Conservation (phyloP, 108 stramenopile species). For the Bacterosira constricta region DNA sequence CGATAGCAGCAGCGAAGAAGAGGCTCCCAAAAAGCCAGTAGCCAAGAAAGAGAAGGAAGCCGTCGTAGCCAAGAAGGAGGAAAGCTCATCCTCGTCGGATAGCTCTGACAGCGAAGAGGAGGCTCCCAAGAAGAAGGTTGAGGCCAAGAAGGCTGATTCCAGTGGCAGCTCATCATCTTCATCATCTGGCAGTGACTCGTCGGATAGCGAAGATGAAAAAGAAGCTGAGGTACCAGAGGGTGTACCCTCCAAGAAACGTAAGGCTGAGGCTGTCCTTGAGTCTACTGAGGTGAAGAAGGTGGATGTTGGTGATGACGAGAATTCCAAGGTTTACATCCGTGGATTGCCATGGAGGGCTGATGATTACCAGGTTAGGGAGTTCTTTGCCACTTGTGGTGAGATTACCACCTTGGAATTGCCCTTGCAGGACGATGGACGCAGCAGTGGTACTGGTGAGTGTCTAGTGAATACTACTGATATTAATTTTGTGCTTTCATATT, state of each 20-base stretch:
- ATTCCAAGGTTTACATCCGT: conserved; percentile 83
- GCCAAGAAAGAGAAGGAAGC: too few species aligned
- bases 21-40: too few species aligned
- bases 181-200: conserved; percentile 31
- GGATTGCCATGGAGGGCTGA: conserved; percentile 94
- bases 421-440: conserved; percentile 82
- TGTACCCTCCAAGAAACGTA: conserved; percentile 69
- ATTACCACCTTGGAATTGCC: conserved; percentile 83
- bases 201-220: conserved; percentile 51
- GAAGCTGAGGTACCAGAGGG: conserved; percentile 34
- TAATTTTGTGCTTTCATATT: neutral
- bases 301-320: conserved; percentile 28
- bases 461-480: neutral
- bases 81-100: too few species aligned
- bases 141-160: conserved; percentile 42
- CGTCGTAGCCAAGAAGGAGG: too few species aligned
- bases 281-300: conserved; percentile 25
- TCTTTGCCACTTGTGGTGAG: conserved; percentile 88
- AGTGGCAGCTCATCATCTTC: too few species aligned
- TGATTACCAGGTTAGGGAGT: conserved; percentile 89
- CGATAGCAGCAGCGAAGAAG: neutral
- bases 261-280: conserved; percentile 54
- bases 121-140: conserved; percentile 64
- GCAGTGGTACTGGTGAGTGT: conserved; percentile 64
- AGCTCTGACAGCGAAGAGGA: conserved; percentile 34